phyloP scores from a whole-genome alignment of 306 rosid genomes.

The Citrullus colocynthis region DNA sequence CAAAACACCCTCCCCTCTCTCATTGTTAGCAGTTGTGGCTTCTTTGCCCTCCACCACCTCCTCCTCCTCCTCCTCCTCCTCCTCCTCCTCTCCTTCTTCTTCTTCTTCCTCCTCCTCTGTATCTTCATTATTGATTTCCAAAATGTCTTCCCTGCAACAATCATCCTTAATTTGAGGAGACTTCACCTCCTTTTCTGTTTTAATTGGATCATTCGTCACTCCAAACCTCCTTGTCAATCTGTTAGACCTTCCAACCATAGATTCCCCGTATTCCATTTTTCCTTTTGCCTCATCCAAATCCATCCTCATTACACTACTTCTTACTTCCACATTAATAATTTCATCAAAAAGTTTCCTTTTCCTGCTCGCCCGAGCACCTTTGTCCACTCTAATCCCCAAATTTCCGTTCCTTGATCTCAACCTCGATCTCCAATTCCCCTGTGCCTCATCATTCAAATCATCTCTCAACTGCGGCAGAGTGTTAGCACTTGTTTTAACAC shows the following conservation, averaged over 20 bases:
- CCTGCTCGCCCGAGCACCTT: conserved; percentile 21
- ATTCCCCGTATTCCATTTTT: conserved; percentile 31
- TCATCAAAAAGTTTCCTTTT: conserved; percentile 55
- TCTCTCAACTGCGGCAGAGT: conserved; percentile 12
- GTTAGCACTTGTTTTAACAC: conserved; percentile 19
- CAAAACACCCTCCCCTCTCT: conserved; percentile 17
- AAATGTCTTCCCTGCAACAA: neutral
- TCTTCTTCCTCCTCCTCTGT: neutral
- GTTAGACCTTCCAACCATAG: conserved; percentile 41
- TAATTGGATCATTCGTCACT: conserved; percentile 24
- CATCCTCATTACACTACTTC: conserved; percentile 12
- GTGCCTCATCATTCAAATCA: conserved; percentile 11
- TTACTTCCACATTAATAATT: conserved; percentile 14
- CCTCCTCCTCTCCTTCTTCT: neutral
- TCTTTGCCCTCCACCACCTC: conserved; percentile 21
- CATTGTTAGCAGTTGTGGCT: conserved; percentile 12
- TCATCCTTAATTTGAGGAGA: neutral
- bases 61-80: neutral
- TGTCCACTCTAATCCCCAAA: conserved; percentile 25
- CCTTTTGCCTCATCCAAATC: conserved; percentile 23
- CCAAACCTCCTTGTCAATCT: conserved; percentile 32
- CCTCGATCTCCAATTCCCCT: conserved; percentile 45
- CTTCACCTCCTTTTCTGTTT: conserved; percentile 21
- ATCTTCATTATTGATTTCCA: neutral
- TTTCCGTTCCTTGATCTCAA: conserved; percentile 44